A percentile compares a stretch with the other conserved stretches of the same genome.
phyloP scores from a whole-genome alignment of 768 basidiomycete genomes.

The Tulasnella sp. region DNA sequence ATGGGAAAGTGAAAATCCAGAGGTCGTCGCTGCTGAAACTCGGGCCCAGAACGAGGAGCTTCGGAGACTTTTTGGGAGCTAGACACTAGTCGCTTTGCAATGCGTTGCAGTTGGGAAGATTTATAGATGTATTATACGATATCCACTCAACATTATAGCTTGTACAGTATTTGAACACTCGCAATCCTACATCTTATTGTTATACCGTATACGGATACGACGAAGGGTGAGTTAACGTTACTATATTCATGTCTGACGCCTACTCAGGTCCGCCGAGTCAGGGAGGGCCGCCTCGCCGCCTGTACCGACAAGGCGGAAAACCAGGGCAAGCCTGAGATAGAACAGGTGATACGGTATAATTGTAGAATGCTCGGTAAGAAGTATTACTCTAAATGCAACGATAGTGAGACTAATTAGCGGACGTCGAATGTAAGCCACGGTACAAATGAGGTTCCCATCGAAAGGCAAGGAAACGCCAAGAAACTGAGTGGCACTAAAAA shows the following conservation, averaged over 20 bases:
- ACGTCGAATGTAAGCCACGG: neutral
- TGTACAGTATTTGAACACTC: no score
- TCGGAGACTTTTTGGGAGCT: neutral
- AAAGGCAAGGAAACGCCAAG: neutral
- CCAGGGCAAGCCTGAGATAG: no score
- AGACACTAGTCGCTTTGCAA: neutral
- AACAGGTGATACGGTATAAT: no score
- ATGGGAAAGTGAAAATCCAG: neutral
- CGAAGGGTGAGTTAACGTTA: no score
- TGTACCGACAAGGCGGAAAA: no score
- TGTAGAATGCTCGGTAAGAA: neutral
- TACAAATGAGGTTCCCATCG: slow-evolving; percentile 12
- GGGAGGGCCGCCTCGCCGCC: no score
- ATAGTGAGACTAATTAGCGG: neutral
- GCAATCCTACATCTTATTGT: no score
- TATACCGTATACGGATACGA: no score
- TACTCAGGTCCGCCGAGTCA: no score
- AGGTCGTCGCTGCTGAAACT: neutral
- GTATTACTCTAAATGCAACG: neutral
- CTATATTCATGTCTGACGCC: no score
- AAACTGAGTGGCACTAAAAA: slow-evolving; percentile 11
- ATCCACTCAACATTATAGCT: no score
- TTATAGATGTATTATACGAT: neutral
- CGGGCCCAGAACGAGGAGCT: neutral
- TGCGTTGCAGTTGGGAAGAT: neutral